Base-by-base conservation (phyloP, 441 rosid genomes). In the Populus hybrid region DNA sequence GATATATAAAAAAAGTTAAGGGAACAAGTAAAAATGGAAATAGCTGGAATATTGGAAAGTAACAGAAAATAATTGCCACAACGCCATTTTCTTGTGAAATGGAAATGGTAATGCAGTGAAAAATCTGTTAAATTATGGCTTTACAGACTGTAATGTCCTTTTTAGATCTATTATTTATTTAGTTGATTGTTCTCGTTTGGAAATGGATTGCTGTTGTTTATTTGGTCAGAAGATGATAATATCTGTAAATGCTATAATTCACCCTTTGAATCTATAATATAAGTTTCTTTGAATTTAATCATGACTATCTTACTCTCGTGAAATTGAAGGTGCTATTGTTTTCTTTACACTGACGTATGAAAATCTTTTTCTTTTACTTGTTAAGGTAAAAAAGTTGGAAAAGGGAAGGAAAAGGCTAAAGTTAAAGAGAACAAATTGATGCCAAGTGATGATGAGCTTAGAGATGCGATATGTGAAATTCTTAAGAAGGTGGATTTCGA, bases 401-500 rank as follows among this genome's bases (percentile, higher is more conserved):
- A 83, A 82, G 91, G 90, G 59, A 92, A 93, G 87, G 91, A 80
- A 70, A 90, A 87, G 81, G 80, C 83, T 75, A 88, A 86, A 66
- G 77, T n/a, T 23, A 78, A 70, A 78, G 91, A 83, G 75, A 83
- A 81, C 79, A 85, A 84, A 73, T 26, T 63, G 67, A 78, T 57
- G 70, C 97, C 92, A 64, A 84, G 81, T 67, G 89, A 90, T 81
- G 83, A 80, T 53, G 92, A 89, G 81, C 88, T 93, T 50, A 89
- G 95, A 82, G 85, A 83, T 81, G 93, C 95, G 50, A 91, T 91
- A 53, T 82, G 97, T 81, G 94, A 90, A 81, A 95, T 89, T 84
- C 90, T 95, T n/a, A 90, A 88, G 81, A 89, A 86, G 76, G 97
- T 95, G 81, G 98, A 95, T 86, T 95, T 95, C 83, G 91, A 90